Percentiles rank a stretch among this genome's conserved stretches.
phyloP scores from a whole-genome alignment of 2,329 filamentous ascomycete genomes.

The Ophiostoma angusticollis region DNA sequence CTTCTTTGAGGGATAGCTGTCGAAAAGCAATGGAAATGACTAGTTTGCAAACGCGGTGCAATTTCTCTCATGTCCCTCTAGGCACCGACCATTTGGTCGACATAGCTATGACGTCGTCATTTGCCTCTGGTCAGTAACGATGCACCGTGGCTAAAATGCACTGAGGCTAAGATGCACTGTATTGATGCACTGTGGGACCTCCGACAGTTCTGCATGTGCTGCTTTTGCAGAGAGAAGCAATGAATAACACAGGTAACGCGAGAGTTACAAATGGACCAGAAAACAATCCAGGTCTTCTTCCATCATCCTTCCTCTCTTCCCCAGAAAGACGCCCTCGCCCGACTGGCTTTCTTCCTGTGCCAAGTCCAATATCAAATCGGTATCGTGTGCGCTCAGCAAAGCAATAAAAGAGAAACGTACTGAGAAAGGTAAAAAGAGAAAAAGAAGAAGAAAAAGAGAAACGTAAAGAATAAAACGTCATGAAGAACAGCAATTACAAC shows the following conservation, averaged over 20 bases:
- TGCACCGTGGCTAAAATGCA: too few relatives aligned
- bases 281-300: not conserved
- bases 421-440: not conserved
- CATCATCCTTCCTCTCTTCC: not conserved
- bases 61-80: too few relatives aligned
- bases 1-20: not conserved
- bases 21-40: not conserved
- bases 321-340: not conserved
- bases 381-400: constrained; percentile 2
- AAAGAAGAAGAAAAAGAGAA: constrained; percentile 1
- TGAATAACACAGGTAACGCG: not conserved
- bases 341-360: not conserved
- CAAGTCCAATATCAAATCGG: constrained; percentile 5
- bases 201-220: too few relatives aligned
- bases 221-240: too few relatives aligned
- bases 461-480: constrained; percentile 1
- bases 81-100: too few relatives aligned
- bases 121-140: too few relatives aligned
- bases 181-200: too few relatives aligned
- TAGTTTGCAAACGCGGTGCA: too few relatives aligned
- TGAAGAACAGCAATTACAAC: not conserved
- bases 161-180: too few relatives aligned
- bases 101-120: too few relatives aligned
- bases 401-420: not conserved
- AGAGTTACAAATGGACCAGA: not conserved